Conservation (phyloP, 345 rosid genomes). For the Citropsis articulata region DNA sequence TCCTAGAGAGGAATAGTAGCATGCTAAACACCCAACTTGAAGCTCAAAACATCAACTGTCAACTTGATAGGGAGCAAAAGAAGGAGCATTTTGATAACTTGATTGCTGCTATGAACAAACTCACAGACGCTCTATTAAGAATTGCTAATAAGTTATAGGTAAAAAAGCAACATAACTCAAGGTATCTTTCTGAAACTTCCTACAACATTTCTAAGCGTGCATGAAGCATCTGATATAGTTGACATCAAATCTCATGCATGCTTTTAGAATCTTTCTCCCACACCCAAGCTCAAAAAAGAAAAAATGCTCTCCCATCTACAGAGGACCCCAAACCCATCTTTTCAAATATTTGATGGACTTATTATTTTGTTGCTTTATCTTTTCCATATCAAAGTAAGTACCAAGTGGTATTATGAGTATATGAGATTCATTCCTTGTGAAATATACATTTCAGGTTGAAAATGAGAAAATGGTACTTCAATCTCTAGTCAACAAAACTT, state of each 20-base stretch:
- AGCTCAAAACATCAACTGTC: slow-evolving; percentile 41
- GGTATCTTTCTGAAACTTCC: neutral
- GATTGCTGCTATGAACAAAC: slow-evolving; percentile 34
- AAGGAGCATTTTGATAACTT: slow-evolving; percentile 32
- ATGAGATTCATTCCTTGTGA: neutral
- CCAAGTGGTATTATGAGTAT: neutral
- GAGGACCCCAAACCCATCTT: neutral
- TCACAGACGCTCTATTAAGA: slow-evolving; percentile 39
- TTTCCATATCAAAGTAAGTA: too few species aligned
- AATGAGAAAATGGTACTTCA: neutral
- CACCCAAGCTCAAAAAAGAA: neutral
- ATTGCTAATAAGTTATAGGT: slow-evolving; percentile 39
- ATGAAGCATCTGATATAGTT: neutral
- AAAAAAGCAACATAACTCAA: neutral
- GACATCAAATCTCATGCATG: neutral
- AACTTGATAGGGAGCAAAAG: slow-evolving; percentile 43
- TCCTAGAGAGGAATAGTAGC: slow-evolving; percentile 32
- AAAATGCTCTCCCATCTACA: neutral
- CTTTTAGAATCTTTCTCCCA: neutral
- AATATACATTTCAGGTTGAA: neutral
- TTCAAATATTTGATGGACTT: too few species aligned
- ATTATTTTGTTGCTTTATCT: too few species aligned
- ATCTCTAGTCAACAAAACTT: neutral
- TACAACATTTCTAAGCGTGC: neutral
- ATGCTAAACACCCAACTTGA: slow-evolving; percentile 40